Conservation (phyloP, 1,284 basidiomycete species). For the Cryptococcus neoformans region DNA sequence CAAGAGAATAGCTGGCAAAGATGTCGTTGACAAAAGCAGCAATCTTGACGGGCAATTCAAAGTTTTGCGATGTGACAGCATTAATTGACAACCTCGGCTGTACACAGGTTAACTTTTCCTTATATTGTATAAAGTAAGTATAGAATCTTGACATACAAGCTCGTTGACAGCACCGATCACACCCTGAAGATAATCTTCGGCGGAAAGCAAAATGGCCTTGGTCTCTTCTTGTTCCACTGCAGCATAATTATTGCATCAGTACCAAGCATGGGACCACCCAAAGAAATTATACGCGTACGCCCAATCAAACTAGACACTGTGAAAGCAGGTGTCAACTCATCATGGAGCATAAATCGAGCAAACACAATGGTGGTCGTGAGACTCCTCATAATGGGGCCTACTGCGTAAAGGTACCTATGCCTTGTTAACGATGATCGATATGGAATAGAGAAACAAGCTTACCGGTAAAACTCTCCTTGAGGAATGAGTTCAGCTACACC, state of each 20-base stretch:
- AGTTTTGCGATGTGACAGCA: constrained; percentile 49
- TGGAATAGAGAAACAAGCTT: constrained; percentile 4
- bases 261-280: not conserved
- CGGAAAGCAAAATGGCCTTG: constrained; percentile 37
- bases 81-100: constrained; percentile 50
- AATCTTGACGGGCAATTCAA: constrained; percentile 45
- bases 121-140: not conserved
- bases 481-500: constrained; percentile 41
- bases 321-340: constrained; percentile 43
- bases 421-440: not conserved
- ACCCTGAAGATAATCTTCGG: constrained; percentile 51
- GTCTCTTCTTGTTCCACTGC: constrained; percentile 37
- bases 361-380: constrained; percentile 43
- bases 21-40: constrained; percentile 49
- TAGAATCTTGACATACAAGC: constrained; percentile 17
- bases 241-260: not conserved
- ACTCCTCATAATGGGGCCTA: constrained; percentile 36
- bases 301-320: constrained; percentile 41
- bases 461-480: constrained; percentile 47
- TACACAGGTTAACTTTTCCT: not conserved
- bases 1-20: constrained; percentile 49
- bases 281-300: constrained; percentile 23
- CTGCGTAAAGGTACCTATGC: constrained; percentile 40
- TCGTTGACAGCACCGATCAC: constrained; percentile 51
- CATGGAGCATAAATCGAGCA: constrained; percentile 44